Percentiles rank a stretch among this genome's conserved stretches.
Evolutionary conservation across 495 filamentous ascomycete species (phyloP).

Genomic region (Tetracladium marchalianum): DNA sequence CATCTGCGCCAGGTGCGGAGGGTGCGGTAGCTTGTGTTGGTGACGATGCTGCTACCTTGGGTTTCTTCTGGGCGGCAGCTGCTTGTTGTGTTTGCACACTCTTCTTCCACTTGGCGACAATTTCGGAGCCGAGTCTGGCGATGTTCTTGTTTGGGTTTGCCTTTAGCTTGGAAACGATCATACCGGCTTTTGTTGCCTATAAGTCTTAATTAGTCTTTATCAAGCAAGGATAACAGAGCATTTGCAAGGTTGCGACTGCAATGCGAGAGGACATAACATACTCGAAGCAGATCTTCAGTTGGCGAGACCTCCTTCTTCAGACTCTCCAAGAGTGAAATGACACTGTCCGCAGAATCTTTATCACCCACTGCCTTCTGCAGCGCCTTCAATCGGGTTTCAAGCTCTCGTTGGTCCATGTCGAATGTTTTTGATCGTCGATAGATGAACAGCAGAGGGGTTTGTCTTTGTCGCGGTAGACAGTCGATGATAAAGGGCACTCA

Average conservation of each 20-base stretch:
- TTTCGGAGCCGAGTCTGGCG: slow-evolving; percentile 59
- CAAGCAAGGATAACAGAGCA: not conserved
- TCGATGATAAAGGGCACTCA: no score
- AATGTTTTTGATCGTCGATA: not conserved
- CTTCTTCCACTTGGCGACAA: slow-evolving; percentile 80
- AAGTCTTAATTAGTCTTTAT: slow-evolving; percentile 10
- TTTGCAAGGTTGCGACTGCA: not conserved
- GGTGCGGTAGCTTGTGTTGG: slow-evolving; percentile 26
- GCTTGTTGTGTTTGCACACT: slow-evolving; percentile 65
- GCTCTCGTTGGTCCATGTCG: slow-evolving; percentile 71
- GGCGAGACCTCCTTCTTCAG: slow-evolving; percentile 68
- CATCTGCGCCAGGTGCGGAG: slow-evolving; percentile 29
- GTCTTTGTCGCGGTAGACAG: no score
- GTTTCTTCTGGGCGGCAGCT: slow-evolving; percentile 31
- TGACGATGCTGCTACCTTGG: slow-evolving; percentile 27
- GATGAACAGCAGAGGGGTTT: no score
- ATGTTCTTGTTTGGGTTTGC: slow-evolving; percentile 67
- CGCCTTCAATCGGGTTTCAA: slow-evolving; percentile 60
- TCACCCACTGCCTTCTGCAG: slow-evolving; percentile 66
- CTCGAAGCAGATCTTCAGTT: slow-evolving; percentile 77
- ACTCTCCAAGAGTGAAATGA: slow-evolving; percentile 62
- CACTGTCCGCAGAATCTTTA: slow-evolving; percentile 51
- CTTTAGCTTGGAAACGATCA: slow-evolving; percentile 77
- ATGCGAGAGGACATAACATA: slow-evolving; percentile 30
- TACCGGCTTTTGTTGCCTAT: slow-evolving; percentile 80